Base-by-base conservation (phyloP, 257 asterid genomes). In the Solanum etuberosum region DNA sequence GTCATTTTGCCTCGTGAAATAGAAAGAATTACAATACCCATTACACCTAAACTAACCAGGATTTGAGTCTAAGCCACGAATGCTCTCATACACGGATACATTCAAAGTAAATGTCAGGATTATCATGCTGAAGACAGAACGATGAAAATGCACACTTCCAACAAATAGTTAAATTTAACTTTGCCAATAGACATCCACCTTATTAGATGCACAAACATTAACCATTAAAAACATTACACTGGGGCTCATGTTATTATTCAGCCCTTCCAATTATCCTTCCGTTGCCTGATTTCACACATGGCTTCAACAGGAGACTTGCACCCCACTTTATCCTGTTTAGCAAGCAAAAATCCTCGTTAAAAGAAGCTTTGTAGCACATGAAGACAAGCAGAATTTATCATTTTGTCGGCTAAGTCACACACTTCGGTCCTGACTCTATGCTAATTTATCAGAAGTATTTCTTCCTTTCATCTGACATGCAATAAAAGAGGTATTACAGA, bases 281-380 rank as follows among this genome's bases (percentile, higher is more conserved):
- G 94, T 89, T 86, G 86, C 88, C 99, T 88, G 73, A 96, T 93
- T 92, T 93, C 95, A 77, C 87, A 86, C 82, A 96, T 35, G 80
- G 98, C 98, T 81, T 96, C 99, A 13, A 93, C 96, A 5, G 97
- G 93, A n/a, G 98, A 94, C 88, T 89, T 93, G 92, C 93, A 89
- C 31, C 97, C 95, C 48, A 95, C 95, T 86, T 91, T 93, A 82
- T 88, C 95, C 98, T 94, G 92, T 87, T 87, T 32, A 67, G 78
- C 86, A 85, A 85, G 87, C 70, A 85, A 71, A 34, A 25, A 21
- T 70, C 23, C 82, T 81, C 9, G 70, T 10, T 81, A 29, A 48
- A 81, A 31, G 35, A 43, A 4, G 68, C 42, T 29, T 31, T 6
- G 21, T 48, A 37, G 43, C 68, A 81, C 43, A 48, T 31, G 12